Evolutionary conservation across 768 basidiomycete genomes (phyloP), one percentile per base, ranked within the genome.

Genomic region (Macrolepiota albuminosa): DNA sequence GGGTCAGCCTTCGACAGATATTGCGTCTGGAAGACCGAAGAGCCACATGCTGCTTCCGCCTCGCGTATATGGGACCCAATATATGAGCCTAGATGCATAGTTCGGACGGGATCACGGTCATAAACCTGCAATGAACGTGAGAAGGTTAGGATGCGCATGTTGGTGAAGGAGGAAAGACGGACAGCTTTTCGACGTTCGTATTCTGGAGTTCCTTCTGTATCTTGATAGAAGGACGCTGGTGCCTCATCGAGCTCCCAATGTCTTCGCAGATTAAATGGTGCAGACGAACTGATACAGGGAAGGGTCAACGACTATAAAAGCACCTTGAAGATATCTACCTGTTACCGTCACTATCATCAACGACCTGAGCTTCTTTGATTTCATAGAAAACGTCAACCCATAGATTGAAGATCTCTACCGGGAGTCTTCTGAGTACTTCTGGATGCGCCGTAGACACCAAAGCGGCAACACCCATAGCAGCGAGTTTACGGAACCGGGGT

Each of bases 381-480:
- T 95, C 93, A 14, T 87, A 89, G 56, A 95, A 86, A 6, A 95
- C 93, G 62, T 95, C 93, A 42, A 89, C 75, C 93, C 93, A 96
- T 33, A 94, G 73, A 66, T 91, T 89, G 71, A 91, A 90, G 29
- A 93, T 84, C 65, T 95, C 93, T 3, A 78, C 81, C 14, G 84
- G 79, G 29, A 96, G 73, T 21, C 89, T 81, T 34, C 81, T 77
- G 10, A 96, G 81, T 11, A 93, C 85, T 65, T 91, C 87, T 0
- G 80, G 79, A 24, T 84, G 82, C 13, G 84, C 91, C 0, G 91
- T 92, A 0, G 90, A 83, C 39, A 91, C 85, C 3, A 95, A 80
- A 47, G 81, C 76, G 2, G 91, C 90, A 47, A 91, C 83, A 1
- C 89, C 92, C 78, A 96, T 87, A 11, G 93, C 91, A 29, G 84